Evolutionary conservation across 164 flowering plant species (phyloP), one percentile per base, ranked within the genome.

Genomic region (Magnolia officinalis): DNA sequence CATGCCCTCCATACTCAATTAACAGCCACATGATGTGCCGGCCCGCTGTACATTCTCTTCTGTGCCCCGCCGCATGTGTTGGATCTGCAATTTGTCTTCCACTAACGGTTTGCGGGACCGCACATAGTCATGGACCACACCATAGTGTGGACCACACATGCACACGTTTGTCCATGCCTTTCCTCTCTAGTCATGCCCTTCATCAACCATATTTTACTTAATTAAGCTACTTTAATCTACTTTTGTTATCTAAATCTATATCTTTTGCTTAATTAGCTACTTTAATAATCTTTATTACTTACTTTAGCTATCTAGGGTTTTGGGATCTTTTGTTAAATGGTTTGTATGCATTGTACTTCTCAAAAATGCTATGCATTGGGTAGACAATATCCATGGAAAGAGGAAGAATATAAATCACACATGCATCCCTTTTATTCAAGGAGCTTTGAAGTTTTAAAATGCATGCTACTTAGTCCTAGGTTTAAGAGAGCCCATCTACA

Each of bases 381-480:
- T 67, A 75, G 78, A 69, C 78, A 75, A 69, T 55, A 50, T 55
- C 67, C 66, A 75, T 69, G 55, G 51, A 20, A 69, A 75, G 20
- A 11, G 67, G 29, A 52, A 45, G 31, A 75, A 69, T 20, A 70
- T 55, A 55, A 10, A 55, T 55, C 16, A 9, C 16, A 55, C 67
- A 65, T 23, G 9, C 31, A 2, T 67, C 16, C 18, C 10, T 67
- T 31, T 7, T 49, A 70, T 70, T 29, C 26, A 45, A 29, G 11
- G 55, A 45, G 58, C 55, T 45, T 70, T 19, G 55, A 70, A 70
- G 24, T 70, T 70, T n/a, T 70, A 49, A 70, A 70, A 37, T 31
- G 18, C 45, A 31, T 4, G 8, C 68, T 65, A 67, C 6, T 67
- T 7, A 67, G 26, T 2, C 59, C 59, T 55, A 5, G 59, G 59